phyloP scores from a whole-genome alignment of 495 filamentous ascomycete genomes.

The Friedmanniomyces endolithicus region DNA sequence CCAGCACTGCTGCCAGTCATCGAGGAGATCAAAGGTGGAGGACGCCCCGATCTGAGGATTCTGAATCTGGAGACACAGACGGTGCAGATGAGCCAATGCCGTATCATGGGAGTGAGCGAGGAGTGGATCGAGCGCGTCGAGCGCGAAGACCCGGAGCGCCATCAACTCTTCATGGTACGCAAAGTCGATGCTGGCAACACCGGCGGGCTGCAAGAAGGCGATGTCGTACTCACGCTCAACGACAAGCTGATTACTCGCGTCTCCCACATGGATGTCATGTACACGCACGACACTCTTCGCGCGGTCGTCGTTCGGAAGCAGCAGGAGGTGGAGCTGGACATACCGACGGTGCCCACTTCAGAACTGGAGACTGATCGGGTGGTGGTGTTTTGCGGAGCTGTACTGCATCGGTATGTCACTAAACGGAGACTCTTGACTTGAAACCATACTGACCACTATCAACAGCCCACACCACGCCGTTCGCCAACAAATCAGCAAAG shows the following conservation, averaged over 20 bases:
- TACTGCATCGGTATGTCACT: constrained; percentile 51
- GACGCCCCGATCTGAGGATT: constrained; percentile 70
- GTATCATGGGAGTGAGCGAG: constrained; percentile 93
- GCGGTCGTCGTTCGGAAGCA: constrained; percentile 80
- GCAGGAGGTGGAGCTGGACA: constrained; percentile 60
- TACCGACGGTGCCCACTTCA: constrained; percentile 77
- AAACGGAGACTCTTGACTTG: not conserved
- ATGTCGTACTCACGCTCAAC: constrained; percentile 86
- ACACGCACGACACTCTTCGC: constrained; percentile 70
- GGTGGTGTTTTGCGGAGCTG: constrained; percentile 88
- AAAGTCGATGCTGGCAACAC: constrained; percentile 68
- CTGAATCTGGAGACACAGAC: constrained; percentile 87
- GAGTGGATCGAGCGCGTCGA: constrained; percentile 89
- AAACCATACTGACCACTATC: not conserved
- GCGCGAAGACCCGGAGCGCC: constrained; percentile 70
- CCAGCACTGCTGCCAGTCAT: constrained; percentile 77
- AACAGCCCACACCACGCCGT: constrained; percentile 79
- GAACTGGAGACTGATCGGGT: constrained; percentile 86
- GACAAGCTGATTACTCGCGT: constrained; percentile 84
- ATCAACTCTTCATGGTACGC: constrained; percentile 97
- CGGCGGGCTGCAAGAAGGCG: constrained; percentile 66
- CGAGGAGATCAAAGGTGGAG: constrained; percentile 66
- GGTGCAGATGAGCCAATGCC: constrained; percentile 93
- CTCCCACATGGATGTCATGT: constrained; percentile 91
- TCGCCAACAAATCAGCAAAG: constrained; percentile 86